Evolutionary conservation across 1,284 basidiomycete species (phyloP).

Genomic region (Trametes versicolor): DNA sequence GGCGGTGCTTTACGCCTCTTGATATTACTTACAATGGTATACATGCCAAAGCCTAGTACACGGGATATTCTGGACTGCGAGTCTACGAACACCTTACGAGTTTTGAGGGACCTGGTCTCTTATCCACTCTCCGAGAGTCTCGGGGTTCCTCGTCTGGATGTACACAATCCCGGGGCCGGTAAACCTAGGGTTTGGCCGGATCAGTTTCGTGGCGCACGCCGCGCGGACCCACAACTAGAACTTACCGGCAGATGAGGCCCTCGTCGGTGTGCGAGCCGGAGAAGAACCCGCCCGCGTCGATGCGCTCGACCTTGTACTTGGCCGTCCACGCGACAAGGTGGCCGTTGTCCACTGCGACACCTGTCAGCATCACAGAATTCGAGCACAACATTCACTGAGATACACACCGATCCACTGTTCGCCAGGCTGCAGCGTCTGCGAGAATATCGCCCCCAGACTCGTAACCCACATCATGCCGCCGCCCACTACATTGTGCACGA

Average conservation of each 20-base stretch:
- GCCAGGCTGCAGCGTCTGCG: slow-evolving; percentile 41
- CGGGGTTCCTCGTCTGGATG: slow-evolving; percentile 46
- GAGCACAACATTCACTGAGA: not conserved
- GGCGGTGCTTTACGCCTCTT: no score
- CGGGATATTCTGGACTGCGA: not conserved
- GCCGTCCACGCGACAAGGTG: slow-evolving; percentile 49
- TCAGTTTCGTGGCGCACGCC: not conserved
- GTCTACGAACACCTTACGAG: not conserved
- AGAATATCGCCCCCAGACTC: slow-evolving; percentile 45
- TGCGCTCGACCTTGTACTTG: slow-evolving; percentile 46
- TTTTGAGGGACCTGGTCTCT: slow-evolving; percentile 38
- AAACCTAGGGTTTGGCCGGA: slow-evolving; percentile 33
- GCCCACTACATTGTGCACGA: slow-evolving; percentile 41
- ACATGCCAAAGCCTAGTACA: not conserved
- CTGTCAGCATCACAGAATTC: slow-evolving; percentile 5
- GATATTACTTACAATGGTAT: not conserved
- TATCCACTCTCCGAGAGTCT: slow-evolving; percentile 44
- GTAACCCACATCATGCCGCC: slow-evolving; percentile 45
- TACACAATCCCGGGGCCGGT: slow-evolving; percentile 47
- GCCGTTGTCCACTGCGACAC: slow-evolving; percentile 43
- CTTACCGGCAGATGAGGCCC: slow-evolving; percentile 39
- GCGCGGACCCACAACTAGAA: not conserved
- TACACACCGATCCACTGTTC: slow-evolving; percentile 47
- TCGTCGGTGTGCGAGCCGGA: slow-evolving; percentile 45
- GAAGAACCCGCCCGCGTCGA: slow-evolving; percentile 45